A percentile compares a stretch with the other conserved stretches of the same genome.
Evolutionary conservation across 2,329 filamentous ascomycete genomes (phyloP).

Genomic region (Trichoderma breve): DNA sequence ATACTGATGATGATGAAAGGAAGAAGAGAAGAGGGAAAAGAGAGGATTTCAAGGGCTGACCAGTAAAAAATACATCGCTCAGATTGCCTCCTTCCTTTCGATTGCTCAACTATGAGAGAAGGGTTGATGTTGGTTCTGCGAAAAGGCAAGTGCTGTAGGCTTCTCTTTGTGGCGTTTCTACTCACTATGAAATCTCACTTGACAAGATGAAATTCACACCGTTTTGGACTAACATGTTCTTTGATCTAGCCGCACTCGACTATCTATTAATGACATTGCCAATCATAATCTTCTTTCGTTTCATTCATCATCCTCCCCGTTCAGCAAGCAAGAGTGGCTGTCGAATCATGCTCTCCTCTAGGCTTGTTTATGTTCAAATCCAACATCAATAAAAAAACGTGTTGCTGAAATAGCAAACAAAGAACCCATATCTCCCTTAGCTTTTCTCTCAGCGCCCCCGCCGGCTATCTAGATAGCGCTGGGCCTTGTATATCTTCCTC

Average conservation of each 20-base stretch:
- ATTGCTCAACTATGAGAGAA: background rate
- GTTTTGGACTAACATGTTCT: conserved; percentile 1
- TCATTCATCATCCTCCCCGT: conserved; percentile 22
- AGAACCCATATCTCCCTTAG: background rate
- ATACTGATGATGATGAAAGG: background rate
- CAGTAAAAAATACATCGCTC: no score
- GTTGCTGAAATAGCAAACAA: conserved; percentile 1
- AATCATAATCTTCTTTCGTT: conserved; percentile 24
- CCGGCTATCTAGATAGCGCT: conserved; percentile 1
- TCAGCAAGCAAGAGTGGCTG: conserved; percentile 11
- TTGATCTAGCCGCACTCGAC: conserved; percentile 23
- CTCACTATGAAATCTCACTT: background rate
- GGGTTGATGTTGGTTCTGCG: background rate
- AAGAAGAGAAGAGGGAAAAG: background rate
- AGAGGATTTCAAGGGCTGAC: no score
- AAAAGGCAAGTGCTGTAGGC: background rate
- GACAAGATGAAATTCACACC: background rate
- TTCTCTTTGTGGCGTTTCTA: background rate
- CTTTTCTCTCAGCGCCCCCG: background rate
- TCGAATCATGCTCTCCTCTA: conserved; percentile 5
- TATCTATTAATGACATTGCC: conserved; percentile 26
- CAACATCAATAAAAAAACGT: conserved; percentile 11
- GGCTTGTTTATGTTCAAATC: conserved; percentile 3
- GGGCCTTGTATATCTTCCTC: conserved; percentile 6
- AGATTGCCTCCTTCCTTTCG: background rate